Percentiles rank a stretch among this genome's conserved stretches.
These are phyloP conservation scores for Paramecium bursaria DNA, from an alignment of 73 alveolate genomes.

Conservation along the genomic window DNA sequence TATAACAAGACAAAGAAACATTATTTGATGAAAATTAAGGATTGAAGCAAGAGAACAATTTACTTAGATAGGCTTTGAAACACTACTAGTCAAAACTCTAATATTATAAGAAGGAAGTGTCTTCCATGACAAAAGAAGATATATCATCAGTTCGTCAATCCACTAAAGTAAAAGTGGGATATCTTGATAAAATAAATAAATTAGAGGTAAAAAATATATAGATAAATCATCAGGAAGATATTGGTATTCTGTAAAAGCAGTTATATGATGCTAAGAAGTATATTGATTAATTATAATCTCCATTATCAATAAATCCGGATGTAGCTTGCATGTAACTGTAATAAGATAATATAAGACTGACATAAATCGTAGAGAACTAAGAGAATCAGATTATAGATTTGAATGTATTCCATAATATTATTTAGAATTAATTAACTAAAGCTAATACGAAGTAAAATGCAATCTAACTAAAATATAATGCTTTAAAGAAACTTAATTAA, in stretches of 20 bases:
- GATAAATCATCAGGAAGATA: not conserved
- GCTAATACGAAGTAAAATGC: slow-evolving; percentile 21
- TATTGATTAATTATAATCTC: not conserved
- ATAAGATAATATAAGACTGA: slow-evolving; percentile 25
- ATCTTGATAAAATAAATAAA: not conserved
- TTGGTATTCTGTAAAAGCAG: not conserved
- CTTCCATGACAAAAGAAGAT: slow-evolving; percentile 6
- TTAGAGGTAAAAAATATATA: not conserved
- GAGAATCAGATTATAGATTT: slow-evolving; percentile 1
- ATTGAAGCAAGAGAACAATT: slow-evolving; percentile 26
- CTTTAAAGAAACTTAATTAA: not conserved
- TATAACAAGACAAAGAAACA: slow-evolving; percentile 22
- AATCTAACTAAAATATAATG: slow-evolving; percentile 28
- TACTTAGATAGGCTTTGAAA: not conserved
- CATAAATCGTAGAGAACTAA: not conserved
- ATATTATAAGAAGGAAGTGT: slow-evolving; percentile 43
- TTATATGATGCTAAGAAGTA: not conserved
- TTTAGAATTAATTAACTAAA: slow-evolving; percentile 23
- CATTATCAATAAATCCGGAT: slow-evolving; percentile 1
- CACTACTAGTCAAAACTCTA: not conserved
- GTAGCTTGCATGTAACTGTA: slow-evolving; percentile 1
- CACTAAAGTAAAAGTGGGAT: not conserved
- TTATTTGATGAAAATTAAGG: slow-evolving; percentile 10
- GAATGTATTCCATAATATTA: not conserved
- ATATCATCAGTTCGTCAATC: not conserved